Evolutionary conservation across 495 filamentous ascomycete species (phyloP).

Genomic region (Tirmania nivea): DNA sequence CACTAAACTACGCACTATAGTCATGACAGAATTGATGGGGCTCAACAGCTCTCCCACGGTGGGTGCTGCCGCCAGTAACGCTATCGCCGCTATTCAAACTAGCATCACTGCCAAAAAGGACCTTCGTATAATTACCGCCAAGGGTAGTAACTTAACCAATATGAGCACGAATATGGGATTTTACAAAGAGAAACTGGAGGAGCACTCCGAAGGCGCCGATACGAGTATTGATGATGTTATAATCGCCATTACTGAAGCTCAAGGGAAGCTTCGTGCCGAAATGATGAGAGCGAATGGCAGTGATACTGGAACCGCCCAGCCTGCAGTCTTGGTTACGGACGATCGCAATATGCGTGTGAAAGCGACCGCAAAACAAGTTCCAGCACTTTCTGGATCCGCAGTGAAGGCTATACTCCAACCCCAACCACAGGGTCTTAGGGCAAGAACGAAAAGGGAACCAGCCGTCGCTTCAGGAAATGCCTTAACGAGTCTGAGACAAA

Average conservation of each 20-base stretch:
- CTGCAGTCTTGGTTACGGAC: constrained; percentile 16
- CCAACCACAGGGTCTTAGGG: neutral
- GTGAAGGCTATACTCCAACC: constrained; percentile 1
- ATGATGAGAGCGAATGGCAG: constrained; percentile 1
- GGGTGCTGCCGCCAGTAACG: constrained; percentile 9
- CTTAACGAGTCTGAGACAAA: too few species aligned
- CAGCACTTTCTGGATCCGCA: constrained; percentile 10
- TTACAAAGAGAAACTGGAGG: constrained; percentile 13
- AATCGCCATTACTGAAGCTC: constrained; percentile 12
- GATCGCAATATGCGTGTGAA: constrained; percentile 18
- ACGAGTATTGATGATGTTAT: constrained; percentile 19
- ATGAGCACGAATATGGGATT: constrained; percentile 14
- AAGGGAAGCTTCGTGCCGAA: constrained; percentile 6
- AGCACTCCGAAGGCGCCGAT: constrained; percentile 7
- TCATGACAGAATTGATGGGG: constrained; percentile 16
- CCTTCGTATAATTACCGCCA: constrained; percentile 16
- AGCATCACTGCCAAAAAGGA: constrained; percentile 12
- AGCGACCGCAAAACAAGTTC: constrained; percentile 12
- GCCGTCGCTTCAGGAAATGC: too few species aligned
- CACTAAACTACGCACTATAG: constrained; percentile 5
- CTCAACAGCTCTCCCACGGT: constrained; percentile 12
- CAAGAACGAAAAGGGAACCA: neutral
- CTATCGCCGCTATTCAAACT: constrained; percentile 13
- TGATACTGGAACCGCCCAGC: constrained; percentile 10
- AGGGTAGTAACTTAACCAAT: constrained; percentile 2